Conservation (phyloP, 2,329 filamentous ascomycete genomes). For the Teratosphaeria destructans region DNA sequence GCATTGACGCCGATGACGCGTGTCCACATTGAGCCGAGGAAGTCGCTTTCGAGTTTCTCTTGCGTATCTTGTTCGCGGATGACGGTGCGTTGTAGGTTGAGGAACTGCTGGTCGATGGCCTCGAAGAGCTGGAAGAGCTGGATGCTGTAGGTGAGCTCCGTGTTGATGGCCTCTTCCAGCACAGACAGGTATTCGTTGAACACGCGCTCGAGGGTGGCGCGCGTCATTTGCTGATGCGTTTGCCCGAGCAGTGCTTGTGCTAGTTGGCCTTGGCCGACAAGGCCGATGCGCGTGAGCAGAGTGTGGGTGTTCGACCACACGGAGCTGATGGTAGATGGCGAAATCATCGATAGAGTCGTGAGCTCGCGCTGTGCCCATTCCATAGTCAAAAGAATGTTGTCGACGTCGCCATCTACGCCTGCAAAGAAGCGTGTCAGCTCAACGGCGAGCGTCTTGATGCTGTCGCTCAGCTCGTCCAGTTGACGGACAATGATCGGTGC, state of each 20-base stretch:
- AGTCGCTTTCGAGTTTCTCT: slow-evolving; percentile 68
- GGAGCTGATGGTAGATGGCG: slow-evolving; percentile 55
- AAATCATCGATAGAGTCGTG: slow-evolving; percentile 52
- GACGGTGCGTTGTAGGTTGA: slow-evolving; percentile 75
- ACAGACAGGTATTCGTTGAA: slow-evolving; percentile 81
- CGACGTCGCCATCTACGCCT: slow-evolving; percentile 85
- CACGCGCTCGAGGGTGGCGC: slow-evolving; percentile 69
- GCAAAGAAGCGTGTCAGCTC: slow-evolving; percentile 89
- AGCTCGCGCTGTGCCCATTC: slow-evolving; percentile 89
- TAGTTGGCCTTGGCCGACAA: slow-evolving; percentile 62
- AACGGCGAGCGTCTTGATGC: slow-evolving; percentile 69
- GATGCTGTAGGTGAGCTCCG: slow-evolving; percentile 69
- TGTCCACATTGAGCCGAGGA: slow-evolving; percentile 77
- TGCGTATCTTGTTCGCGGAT: slow-evolving; percentile 74
- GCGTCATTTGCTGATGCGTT: slow-evolving; percentile 70
- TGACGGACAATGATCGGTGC: slow-evolving; percentile 76
- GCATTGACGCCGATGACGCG: slow-evolving; percentile 69
- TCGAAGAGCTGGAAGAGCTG: slow-evolving; percentile 84
- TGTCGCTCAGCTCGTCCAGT: slow-evolving; percentile 76
- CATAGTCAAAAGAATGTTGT: slow-evolving; percentile 88
- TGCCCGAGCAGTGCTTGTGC: slow-evolving; percentile 67
- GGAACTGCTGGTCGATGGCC: slow-evolving; percentile 78
- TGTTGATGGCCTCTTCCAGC: slow-evolving; percentile 79
- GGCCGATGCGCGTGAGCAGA: slow-evolving; percentile 62
- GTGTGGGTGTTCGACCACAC: slow-evolving; percentile 77